Conservation (phyloP, 164 flowering plant genomes). For the Aristolochia contorta region DNA sequence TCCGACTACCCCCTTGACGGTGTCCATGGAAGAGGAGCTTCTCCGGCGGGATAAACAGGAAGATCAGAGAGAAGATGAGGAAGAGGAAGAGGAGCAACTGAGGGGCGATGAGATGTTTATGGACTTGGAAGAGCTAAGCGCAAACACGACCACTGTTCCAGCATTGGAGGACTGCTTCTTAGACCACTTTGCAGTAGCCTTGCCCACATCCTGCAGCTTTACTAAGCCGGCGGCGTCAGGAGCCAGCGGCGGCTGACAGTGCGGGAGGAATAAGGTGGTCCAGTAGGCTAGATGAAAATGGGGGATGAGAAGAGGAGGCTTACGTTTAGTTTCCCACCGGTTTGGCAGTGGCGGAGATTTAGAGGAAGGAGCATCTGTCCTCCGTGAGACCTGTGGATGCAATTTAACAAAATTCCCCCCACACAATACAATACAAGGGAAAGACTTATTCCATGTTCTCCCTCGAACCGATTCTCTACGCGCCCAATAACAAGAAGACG, state of each 20-base stretch:
- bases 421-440: too few species aligned
- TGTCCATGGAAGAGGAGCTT: slow-evolving; percentile 10
- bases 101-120: slow-evolving; percentile 53
- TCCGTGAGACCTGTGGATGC: too few species aligned
- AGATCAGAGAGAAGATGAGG: slow-evolving; percentile 15
- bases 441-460: too few species aligned
- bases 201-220: slow-evolving; percentile 33
- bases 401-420: too few species aligned
- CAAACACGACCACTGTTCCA: slow-evolving; percentile 3
- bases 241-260: slow-evolving; percentile 36
- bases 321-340: too few species aligned
- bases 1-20: slow-evolving; percentile 25
- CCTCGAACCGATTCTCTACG: too few species aligned
- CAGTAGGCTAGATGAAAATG: too few species aligned
- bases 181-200: slow-evolving; percentile 23
- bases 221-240: slow-evolving; percentile 34
- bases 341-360: too few species aligned
- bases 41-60: slow-evolving; percentile 16
- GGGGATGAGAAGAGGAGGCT: too few species aligned
- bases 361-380: too few species aligned
- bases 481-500: too few species aligned
- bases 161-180: slow-evolving; percentile 30
- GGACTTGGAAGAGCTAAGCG: slow-evolving; percentile 47
- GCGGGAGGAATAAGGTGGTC: too few species aligned
- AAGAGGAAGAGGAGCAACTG: slow-evolving; percentile 33